phyloP scores from a whole-genome alignment of 2,329 filamentous ascomycete genomes.

The Arthroderma sp. region DNA sequence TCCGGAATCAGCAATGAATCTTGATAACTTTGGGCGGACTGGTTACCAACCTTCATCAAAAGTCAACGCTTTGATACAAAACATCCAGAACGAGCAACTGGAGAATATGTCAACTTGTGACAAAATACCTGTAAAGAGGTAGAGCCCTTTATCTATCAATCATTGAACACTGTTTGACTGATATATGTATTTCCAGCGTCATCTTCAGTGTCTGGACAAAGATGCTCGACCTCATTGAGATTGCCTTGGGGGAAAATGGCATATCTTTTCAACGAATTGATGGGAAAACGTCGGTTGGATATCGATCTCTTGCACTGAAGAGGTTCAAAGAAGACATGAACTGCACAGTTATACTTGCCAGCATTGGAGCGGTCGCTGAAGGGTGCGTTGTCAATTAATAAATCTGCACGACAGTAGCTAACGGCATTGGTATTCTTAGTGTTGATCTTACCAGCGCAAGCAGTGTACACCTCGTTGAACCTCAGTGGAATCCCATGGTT shows the following conservation, averaged over 20 bases:
- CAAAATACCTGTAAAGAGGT: not conserved
- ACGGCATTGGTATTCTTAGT: conserved; percentile 20
- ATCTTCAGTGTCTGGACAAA: not conserved
- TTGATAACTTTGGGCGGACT: not conserved
- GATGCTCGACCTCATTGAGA: not conserved
- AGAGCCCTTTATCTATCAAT: not conserved
- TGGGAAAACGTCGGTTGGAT: conserved; percentile 26
- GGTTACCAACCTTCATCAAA: not conserved
- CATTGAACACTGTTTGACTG: not conserved
- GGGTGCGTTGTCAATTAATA: conserved; percentile 24
- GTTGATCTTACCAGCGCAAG: conserved; percentile 37
- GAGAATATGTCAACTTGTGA: not conserved
- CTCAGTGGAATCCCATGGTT: conserved; percentile 43
- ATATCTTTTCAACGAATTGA: conserved; percentile 22
- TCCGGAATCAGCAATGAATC: not conserved
- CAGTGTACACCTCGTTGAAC: conserved; percentile 39
- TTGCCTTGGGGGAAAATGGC: not conserved
- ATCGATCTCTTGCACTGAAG: conserved; percentile 28
- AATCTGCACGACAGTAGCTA: not conserved
- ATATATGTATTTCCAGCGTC: not conserved
- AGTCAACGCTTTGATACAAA: not conserved
- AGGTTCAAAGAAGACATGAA: conserved; percentile 21
- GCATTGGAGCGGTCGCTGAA: conserved; percentile 38
- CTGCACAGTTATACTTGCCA: conserved; percentile 38
- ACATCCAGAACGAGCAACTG: not conserved